Evolutionary conservation across 2,329 filamentous ascomycete genomes (phyloP).

Genomic region (Elsinoe arachidis): DNA sequence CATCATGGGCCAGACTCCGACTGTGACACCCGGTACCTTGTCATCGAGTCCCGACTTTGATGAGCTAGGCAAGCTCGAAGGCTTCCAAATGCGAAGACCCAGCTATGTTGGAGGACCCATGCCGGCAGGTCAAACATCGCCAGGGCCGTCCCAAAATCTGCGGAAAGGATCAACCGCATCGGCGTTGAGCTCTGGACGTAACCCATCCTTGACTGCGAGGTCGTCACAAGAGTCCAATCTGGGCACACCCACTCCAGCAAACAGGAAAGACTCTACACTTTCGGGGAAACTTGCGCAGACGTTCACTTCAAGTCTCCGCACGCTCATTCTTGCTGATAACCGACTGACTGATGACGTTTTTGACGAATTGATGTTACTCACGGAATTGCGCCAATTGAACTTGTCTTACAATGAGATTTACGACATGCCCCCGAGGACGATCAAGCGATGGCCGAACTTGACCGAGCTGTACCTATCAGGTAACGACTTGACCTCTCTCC

Average conservation of each 20-base stretch:
- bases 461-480: slow-evolving; percentile 90
- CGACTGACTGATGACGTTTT: slow-evolving; percentile 91
- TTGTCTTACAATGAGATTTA: slow-evolving; percentile 90
- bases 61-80: slow-evolving; percentile 60
- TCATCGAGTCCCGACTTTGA: slow-evolving; percentile 62
- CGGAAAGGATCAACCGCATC: slow-evolving; percentile 67
- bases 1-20: slow-evolving; percentile 35
- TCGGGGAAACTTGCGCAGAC: slow-evolving; percentile 74
- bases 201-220: slow-evolving; percentile 72
- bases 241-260: slow-evolving; percentile 47
- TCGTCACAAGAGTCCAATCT: slow-evolving; percentile 38
- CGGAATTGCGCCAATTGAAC: slow-evolving; percentile 81
- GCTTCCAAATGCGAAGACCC: slow-evolving; percentile 59
- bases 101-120: slow-evolving; percentile 67
- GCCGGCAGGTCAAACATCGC: not conserved
- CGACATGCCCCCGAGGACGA: slow-evolving; percentile 80
- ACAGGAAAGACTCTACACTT: slow-evolving; percentile 81
- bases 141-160: slow-evolving; percentile 28
- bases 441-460: slow-evolving; percentile 82
- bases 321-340: slow-evolving; percentile 87
- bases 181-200: slow-evolving; percentile 59
- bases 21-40: slow-evolving; percentile 32
- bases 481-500: slow-evolving; percentile 84
- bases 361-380: slow-evolving; percentile 73
- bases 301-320: slow-evolving; percentile 75